phyloP scores from a whole-genome alignment of 768 basidiomycete genomes.

The Amanita fuliginea region DNA sequence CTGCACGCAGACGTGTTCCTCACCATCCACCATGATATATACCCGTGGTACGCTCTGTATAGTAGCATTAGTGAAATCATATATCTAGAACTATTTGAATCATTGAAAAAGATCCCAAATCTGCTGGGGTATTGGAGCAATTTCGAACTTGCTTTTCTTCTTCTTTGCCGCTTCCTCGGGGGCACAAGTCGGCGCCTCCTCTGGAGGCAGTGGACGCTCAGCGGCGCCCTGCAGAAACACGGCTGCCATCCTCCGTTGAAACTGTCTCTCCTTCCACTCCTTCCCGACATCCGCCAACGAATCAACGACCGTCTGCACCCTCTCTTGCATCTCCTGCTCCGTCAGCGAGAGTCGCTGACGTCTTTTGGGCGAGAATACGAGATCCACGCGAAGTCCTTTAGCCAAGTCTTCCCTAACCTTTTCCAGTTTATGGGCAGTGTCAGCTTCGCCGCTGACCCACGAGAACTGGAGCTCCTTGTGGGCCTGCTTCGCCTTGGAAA shows the following conservation, averaged over 20 bases:
- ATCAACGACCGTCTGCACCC: constrained; percentile 30
- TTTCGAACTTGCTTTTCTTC: neutral
- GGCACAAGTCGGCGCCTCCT: constrained; percentile 2
- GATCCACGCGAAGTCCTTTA: constrained; percentile 44
- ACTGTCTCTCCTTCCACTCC: constrained; percentile 39
- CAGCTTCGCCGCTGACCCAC: constrained; percentile 50
- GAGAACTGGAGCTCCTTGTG: constrained; percentile 65
- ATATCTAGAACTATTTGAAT: no score
- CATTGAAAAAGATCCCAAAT: constrained; percentile 4
- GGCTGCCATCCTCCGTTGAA: constrained; percentile 23
- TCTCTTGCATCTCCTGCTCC: constrained; percentile 28
- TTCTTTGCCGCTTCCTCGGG: constrained; percentile 6
- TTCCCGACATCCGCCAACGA: constrained; percentile 36
- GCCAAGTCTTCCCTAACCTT: constrained; percentile 48
- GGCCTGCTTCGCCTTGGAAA: constrained; percentile 17
- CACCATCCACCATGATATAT: neutral
- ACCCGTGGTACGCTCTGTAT: neutral
- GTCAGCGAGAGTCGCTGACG: constrained; percentile 18
- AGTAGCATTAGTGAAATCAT: neutral
- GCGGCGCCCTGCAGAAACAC: constrained; percentile 32
- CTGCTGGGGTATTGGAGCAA: constrained; percentile 1
- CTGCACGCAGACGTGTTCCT: neutral
- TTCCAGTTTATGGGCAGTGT: constrained; percentile 55
- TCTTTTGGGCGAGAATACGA: constrained; percentile 43
- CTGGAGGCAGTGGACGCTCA: neutral